Evolutionary conservation across 2,329 filamentous ascomycete genomes (phyloP).

Genomic region (Trichoderma afroharzianum): DNA sequence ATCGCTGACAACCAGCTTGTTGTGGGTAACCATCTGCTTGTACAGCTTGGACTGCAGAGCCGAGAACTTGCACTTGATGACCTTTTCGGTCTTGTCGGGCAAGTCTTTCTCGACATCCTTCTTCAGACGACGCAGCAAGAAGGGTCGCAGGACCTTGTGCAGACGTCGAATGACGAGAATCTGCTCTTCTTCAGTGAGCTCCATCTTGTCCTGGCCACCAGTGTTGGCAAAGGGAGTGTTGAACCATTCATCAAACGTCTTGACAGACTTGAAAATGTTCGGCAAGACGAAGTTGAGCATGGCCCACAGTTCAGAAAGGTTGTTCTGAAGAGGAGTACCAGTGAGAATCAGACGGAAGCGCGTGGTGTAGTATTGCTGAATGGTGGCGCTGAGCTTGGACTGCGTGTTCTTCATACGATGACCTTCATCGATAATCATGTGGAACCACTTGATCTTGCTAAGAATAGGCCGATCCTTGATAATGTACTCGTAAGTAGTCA

Average conservation of each 20-base stretch:
- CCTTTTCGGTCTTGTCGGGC: slow-evolving; percentile 97
- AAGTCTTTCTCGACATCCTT: slow-evolving; percentile 99
- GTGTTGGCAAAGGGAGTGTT: slow-evolving; percentile 99
- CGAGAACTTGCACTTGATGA: slow-evolving; percentile 99
- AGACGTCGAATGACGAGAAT: slow-evolving; percentile 96
- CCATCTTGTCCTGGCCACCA: slow-evolving; percentile 97
- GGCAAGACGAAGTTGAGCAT: slow-evolving; percentile 98
- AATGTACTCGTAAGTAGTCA: slow-evolving; percentile 99
- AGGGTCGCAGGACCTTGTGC: slow-evolving; percentile 95
- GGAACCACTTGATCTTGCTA: slow-evolving; percentile 99
- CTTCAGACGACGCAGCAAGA: slow-evolving; percentile 96
- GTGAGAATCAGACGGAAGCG: slow-evolving; percentile 95
- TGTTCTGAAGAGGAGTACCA: slow-evolving; percentile 96
- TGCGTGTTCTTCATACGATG: slow-evolving; percentile 99
- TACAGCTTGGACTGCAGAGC: slow-evolving; percentile 89
- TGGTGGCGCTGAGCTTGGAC: slow-evolving; percentile 92
- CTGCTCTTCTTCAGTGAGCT: slow-evolving; percentile 98
- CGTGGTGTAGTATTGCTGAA: slow-evolving; percentile 91
- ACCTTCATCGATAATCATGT: slow-evolving; percentile 99
- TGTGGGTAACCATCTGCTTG: slow-evolving; percentile 95
- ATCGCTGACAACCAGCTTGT: slow-evolving; percentile 90
- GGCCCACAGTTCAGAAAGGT: slow-evolving; percentile 92
- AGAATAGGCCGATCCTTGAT: slow-evolving; percentile 96
- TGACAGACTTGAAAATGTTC: slow-evolving; percentile 98
- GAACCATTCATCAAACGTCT: slow-evolving; percentile 99